Conservation (phyloP, 495 filamentous ascomycete species). For the Cercophora sp. region DNA sequence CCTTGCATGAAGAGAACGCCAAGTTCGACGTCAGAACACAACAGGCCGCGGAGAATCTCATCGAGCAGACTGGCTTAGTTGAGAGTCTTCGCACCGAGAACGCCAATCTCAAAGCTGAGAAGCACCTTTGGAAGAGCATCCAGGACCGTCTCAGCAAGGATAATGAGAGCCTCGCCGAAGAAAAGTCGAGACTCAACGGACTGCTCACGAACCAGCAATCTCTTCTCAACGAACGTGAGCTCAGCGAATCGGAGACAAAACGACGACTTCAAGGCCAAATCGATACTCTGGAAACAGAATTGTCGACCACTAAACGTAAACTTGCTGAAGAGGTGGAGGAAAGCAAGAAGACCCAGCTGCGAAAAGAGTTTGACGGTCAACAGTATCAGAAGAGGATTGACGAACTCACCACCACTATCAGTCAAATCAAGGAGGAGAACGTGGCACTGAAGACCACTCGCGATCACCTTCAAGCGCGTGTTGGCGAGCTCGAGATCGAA, state of each 20-base stretch:
- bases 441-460: slow-evolving; percentile 76
- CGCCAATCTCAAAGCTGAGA: slow-evolving; percentile 89
- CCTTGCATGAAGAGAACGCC: slow-evolving; percentile 72
- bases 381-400: slow-evolving; percentile 86
- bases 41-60: slow-evolving; percentile 86
- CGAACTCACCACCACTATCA: slow-evolving; percentile 74
- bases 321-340: slow-evolving; percentile 81
- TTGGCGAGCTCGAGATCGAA: slow-evolving; percentile 84
- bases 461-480: slow-evolving; percentile 80
- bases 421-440: slow-evolving; percentile 76
- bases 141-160: slow-evolving; percentile 83
- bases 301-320: slow-evolving; percentile 74
- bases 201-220: slow-evolving; percentile 77
- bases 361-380: slow-evolving; percentile 82
- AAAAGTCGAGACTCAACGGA: slow-evolving; percentile 73
- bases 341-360: slow-evolving; percentile 67
- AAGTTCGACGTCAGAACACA: slow-evolving; percentile 87
- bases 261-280: slow-evolving; percentile 71
- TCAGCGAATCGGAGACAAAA: slow-evolving; percentile 74
- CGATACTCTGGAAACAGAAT: slow-evolving; percentile 72
- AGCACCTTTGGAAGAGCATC: slow-evolving; percentile 84
- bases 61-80: slow-evolving; percentile 73
- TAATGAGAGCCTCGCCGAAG: slow-evolving; percentile 76
- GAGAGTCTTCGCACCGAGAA: slow-evolving; percentile 89
- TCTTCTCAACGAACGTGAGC: slow-evolving; percentile 84